Percentiles rank a stretch among this genome's conserved stretches.
These are phyloP conservation scores for Trichoderma aggressivum DNA, from an alignment of 2,329 filamentous ascomycete genomes.

Conservation along the genomic window DNA sequence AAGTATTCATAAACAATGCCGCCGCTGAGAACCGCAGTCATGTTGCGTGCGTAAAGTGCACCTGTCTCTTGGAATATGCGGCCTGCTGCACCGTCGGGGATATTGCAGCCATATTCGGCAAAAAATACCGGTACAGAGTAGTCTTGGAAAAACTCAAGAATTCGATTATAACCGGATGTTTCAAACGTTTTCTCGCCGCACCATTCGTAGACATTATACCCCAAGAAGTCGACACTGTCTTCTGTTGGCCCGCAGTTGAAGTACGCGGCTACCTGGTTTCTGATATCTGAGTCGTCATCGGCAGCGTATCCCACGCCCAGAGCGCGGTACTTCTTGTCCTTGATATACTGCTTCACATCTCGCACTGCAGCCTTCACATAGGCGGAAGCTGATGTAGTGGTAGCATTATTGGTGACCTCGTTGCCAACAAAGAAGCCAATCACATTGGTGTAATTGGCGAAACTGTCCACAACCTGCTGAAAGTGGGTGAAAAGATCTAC, in stretches of 20 bases:
- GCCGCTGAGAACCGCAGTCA: constrained; percentile 86
- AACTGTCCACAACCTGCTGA: constrained; percentile 74
- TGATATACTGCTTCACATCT: constrained; percentile 94
- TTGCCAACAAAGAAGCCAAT: constrained; percentile 99
- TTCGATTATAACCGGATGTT: constrained; percentile 74
- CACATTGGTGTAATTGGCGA: constrained; percentile 82
- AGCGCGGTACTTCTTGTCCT: constrained; percentile 68
- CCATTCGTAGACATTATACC: constrained; percentile 99
- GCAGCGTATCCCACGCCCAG: constrained; percentile 94
- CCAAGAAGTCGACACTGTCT: constrained; percentile 88
- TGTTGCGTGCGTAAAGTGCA: constrained; percentile 73
- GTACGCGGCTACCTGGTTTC: constrained; percentile 79
- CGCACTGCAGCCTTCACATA: constrained; percentile 98
- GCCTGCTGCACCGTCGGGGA: constrained; percentile 52
- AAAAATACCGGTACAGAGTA: constrained; percentile 98
- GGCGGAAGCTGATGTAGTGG: constrained; percentile 86
- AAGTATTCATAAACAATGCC: constrained; percentile 99
- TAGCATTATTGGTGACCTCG: constrained; percentile 85
- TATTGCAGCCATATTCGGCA: constrained; percentile 97
- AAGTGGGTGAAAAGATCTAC: constrained; percentile 76
- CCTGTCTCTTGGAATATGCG: constrained; percentile 83
- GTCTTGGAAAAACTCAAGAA: constrained; percentile 79
- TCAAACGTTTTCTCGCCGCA: constrained; percentile 79
- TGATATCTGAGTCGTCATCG: constrained; percentile 84
- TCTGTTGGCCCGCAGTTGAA: constrained; percentile 78